Conservation (phyloP, 2,329 filamentous ascomycete species). For the Cercospora sp. region DNA sequence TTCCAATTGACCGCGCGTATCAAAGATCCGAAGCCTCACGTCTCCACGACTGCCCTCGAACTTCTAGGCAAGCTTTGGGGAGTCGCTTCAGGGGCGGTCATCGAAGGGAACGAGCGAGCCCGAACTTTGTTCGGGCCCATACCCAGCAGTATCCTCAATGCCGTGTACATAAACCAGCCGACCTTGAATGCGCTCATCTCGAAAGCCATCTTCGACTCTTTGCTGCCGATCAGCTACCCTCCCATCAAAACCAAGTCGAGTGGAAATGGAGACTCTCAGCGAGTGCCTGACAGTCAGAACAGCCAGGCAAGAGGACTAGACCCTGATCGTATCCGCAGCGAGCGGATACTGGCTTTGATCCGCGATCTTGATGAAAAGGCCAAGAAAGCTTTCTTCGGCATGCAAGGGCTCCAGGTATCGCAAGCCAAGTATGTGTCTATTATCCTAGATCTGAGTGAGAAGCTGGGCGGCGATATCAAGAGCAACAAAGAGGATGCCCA, state of each 20-base stretch:
- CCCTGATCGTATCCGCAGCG: slow-evolving; percentile 74
- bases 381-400: slow-evolving; percentile 83
- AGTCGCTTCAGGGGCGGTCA: slow-evolving; percentile 85
- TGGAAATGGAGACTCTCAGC: slow-evolving; percentile 59
- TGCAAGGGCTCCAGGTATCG: slow-evolving; percentile 75
- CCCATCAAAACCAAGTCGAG: slow-evolving; percentile 58
- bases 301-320: slow-evolving; percentile 53
- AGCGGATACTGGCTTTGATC: slow-evolving; percentile 80
- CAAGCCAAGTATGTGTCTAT: slow-evolving; percentile 71
- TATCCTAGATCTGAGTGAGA: slow-evolving; percentile 83
- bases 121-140: slow-evolving; percentile 74
- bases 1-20: slow-evolving; percentile 81
- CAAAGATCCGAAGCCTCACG: slow-evolving; percentile 77
- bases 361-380: slow-evolving; percentile 75
- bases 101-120: slow-evolving; percentile 76
- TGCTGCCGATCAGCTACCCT: slow-evolving; percentile 88
- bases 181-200: slow-evolving; percentile 85
- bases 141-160: slow-evolving; percentile 81
- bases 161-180: slow-evolving; percentile 84
- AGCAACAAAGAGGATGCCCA: slow-evolving; percentile 62
- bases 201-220: slow-evolving; percentile 78
- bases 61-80: slow-evolving; percentile 87
- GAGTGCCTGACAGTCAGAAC: slow-evolving; percentile 59
- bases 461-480: slow-evolving; percentile 77
- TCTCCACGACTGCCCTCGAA: slow-evolving; percentile 84